Evolutionary conservation across 2,329 filamentous ascomycete genomes (phyloP).

Genomic region (Karstenula rhodostoma): DNA sequence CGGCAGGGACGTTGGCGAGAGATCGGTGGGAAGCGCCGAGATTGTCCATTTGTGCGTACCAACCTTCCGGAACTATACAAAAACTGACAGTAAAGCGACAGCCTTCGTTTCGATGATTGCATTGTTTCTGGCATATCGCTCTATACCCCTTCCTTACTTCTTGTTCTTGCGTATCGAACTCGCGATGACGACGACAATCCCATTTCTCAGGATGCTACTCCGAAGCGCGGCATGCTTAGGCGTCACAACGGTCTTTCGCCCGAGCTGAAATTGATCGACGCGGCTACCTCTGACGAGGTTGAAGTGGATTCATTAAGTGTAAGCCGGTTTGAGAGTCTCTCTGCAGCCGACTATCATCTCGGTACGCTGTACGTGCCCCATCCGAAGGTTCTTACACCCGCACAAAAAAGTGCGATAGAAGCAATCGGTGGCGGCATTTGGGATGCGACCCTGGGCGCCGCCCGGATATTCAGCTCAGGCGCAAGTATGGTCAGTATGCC

Average conservation of each 20-base stretch:
- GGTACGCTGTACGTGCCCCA: slow-evolving; percentile 81
- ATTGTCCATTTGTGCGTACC: slow-evolving; percentile 85
- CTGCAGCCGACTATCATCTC: slow-evolving; percentile 91
- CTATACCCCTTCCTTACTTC: slow-evolving; percentile 89
- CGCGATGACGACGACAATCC: slow-evolving; percentile 73
- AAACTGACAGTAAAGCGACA: slow-evolving; percentile 50
- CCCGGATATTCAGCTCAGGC: slow-evolving; percentile 83
- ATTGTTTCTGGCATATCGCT: slow-evolving; percentile 96
- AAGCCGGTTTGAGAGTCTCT: slow-evolving; percentile 84
- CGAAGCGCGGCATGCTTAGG: slow-evolving; percentile 71
- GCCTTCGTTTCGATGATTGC: slow-evolving; percentile 89
- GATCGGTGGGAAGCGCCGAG: slow-evolving; percentile 80
- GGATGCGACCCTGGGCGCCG: slow-evolving; percentile 90
- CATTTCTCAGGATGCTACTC: slow-evolving; percentile 63
- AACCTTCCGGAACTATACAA: slow-evolving; percentile 23
- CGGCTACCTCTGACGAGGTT: slow-evolving; percentile 81
- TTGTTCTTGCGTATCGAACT: slow-evolving; percentile 89
- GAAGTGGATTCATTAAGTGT: slow-evolving; percentile 87
- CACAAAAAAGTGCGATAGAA: slow-evolving; percentile 78
- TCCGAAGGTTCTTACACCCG: slow-evolving; percentile 66
- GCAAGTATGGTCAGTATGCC: slow-evolving; percentile 71
- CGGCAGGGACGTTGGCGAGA: slow-evolving; percentile 73
- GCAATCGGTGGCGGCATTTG: slow-evolving; percentile 80
- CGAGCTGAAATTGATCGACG: slow-evolving; percentile 89
- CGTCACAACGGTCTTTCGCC: slow-evolving; percentile 83